Conservation (phyloP, 331 rosid species). For the Malus hybrid region DNA sequence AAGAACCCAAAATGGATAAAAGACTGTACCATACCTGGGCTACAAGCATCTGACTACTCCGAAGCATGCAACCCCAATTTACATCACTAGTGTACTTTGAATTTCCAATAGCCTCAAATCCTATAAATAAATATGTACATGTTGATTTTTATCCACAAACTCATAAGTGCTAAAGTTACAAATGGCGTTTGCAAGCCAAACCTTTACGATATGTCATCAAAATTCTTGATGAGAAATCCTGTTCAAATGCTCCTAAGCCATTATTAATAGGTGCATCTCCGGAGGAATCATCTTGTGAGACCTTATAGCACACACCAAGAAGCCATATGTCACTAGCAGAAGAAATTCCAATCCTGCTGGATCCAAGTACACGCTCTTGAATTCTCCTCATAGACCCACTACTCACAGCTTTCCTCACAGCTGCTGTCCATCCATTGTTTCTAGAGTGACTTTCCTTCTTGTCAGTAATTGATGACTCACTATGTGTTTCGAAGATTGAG, state of each 20-base stretch:
- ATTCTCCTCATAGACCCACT: conserved; percentile 81
- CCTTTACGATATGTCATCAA: conserved; percentile 89
- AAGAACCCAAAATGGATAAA: conserved; percentile 5
- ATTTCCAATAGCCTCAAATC: conserved; percentile 70
- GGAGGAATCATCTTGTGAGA: conserved; percentile 46
- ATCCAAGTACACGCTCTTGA: conserved; percentile 74
- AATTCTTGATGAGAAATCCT: conserved; percentile 74
- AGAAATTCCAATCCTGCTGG: conserved; percentile 54
- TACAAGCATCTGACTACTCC: conserved; percentile 98
- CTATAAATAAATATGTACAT: conserved; percentile 28
- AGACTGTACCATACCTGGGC: conserved; percentile 59
- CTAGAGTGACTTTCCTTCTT: conserved; percentile 57
- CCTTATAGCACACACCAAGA: conserved; percentile 69
- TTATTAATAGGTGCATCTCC: conserved; percentile 36
- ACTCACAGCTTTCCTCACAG: conserved; percentile 61
- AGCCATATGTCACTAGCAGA: conserved; percentile 92
- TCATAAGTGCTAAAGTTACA: background rate
- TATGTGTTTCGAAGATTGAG: conserved; percentile 59
- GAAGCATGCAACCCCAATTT: conserved; percentile 95
- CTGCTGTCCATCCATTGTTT: conserved; percentile 68
- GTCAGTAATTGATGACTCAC: conserved; percentile 58
- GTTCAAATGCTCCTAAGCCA: conserved; percentile 52
- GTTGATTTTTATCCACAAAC: conserved; percentile 6
- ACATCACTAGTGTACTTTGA: conserved; percentile 87
- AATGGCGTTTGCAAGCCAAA: conserved; percentile 11